Conservation (phyloP, 176 grass and related monocot species). For the Bonia amplexicaulis region DNA sequence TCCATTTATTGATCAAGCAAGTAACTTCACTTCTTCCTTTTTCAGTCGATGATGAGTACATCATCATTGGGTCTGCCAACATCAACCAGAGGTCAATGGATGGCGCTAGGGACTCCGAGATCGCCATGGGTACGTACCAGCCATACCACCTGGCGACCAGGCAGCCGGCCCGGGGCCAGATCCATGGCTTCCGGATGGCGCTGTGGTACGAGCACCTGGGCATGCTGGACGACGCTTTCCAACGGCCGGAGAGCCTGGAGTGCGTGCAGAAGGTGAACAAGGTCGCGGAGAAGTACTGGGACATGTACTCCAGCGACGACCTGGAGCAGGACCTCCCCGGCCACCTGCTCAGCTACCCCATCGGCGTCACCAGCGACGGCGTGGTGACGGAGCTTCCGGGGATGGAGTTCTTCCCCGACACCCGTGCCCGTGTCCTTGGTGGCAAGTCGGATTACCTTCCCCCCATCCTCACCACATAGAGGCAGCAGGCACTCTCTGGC, state of each 20-base stretch:
- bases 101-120: slow-evolving; percentile 67
- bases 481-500: neutral
- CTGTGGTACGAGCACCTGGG: slow-evolving; percentile 72
- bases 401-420: slow-evolving; percentile 60
- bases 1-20: neutral
- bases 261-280: slow-evolving; percentile 71
- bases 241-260: slow-evolving; percentile 17
- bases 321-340: slow-evolving; percentile 44
- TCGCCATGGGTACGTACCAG: slow-evolving; percentile 67
- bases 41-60: slow-evolving; percentile 95
- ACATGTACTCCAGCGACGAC: slow-evolving; percentile 38
- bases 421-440: slow-evolving; percentile 48
- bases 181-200: slow-evolving; percentile 70
- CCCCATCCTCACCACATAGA: slow-evolving; percentile 63
- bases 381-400: slow-evolving; percentile 21
- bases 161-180: slow-evolving; percentile 33
- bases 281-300: slow-evolving; percentile 50
- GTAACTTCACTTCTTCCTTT: slow-evolving; percentile 7
- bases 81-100: slow-evolving; percentile 98
- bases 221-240: slow-evolving; percentile 44
- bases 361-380: slow-evolving; percentile 18
- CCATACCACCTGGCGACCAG: slow-evolving; percentile 49
- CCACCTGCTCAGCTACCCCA: slow-evolving; percentile 57
- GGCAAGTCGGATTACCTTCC: slow-evolving; percentile 58
- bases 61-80: slow-evolving; percentile 90